Evolutionary conservation across 108 stramenopile species (phyloP), one percentile per base, ranked within the genome.

Genomic region (Cyclotella cryptica): DNA sequence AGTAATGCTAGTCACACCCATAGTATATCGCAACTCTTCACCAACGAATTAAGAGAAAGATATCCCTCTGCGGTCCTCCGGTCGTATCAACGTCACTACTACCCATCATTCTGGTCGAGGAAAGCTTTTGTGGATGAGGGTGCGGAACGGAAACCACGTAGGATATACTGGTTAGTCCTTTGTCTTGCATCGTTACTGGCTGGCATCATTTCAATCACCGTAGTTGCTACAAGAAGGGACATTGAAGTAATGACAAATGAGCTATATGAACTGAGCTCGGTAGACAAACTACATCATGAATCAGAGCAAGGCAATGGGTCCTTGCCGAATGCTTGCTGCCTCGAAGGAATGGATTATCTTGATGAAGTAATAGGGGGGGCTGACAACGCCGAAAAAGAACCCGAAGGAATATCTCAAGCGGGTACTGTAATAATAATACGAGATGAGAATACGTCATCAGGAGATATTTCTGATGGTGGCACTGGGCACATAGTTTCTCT

Each of bases 21-120:
- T 42, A 40, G 61, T 62, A 30, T 62, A 62, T 62, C 61, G 15
- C 61, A 62, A 62, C 39, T 62, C 12, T 40, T 62, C 12, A 62
- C 29, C 35, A 40, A 62, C 27, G 61, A 62, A 40, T 17, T 40
- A 19, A 62, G 61, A 62, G 61, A 62, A 18, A 62, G 61, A 19
- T 62, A 62, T 62, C 15, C 24, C 12, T 6, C 29, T 19, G 39
- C 61, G 6, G 39, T 62, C 49, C 17, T 51, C 1, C 19, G 29
- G 40, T 40, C 29, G 17, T 62, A 35, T 62, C 39, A 35, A 40
- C 13, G 13, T 1, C 15, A 62, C 11, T 40, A 62, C 61, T 17
- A 41, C 15, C 61, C 39, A 18, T 39, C 29, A 30, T 40, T 30
- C 40, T 51, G 3, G 17, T 19, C 8, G 49, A 7, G 49, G 3